These are phyloP conservation scores for Gossypium herbaceum DNA, from an alignment of 345 rosid genomes.

Conservation along the genomic window DNA sequence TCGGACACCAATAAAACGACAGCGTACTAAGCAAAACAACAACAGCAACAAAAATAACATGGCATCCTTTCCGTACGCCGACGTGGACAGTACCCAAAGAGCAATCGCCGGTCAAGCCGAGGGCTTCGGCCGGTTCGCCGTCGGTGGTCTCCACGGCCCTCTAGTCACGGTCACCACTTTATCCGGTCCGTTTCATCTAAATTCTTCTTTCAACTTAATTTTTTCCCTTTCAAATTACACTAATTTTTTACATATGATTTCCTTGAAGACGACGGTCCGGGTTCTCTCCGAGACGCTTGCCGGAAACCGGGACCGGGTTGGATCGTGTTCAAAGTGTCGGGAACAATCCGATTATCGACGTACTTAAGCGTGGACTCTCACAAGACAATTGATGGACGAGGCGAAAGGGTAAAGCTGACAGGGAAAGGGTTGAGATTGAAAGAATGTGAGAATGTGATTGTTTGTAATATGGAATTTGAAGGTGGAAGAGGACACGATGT, in stretches of 20 bases:
- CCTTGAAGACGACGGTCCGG: conserved; percentile 74
- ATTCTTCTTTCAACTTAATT: background rate
- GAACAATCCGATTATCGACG: conserved; percentile 64
- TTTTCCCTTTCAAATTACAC: background rate
- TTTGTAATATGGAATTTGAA: conserved; percentile 81
- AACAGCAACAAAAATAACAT: conserved; percentile 8
- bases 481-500: conserved; percentile 92
- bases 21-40: background rate
- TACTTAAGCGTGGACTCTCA: conserved; percentile 71
- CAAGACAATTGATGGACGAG: conserved; percentile 87
- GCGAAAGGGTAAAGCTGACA: conserved; percentile 62
- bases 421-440: conserved; percentile 85
- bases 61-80: conserved; percentile 57
- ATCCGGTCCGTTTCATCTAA: conserved; percentile 36
- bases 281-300: conserved; percentile 77
- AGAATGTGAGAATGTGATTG: conserved; percentile 78
- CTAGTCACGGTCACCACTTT: conserved; percentile 53
- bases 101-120: conserved; percentile 66
- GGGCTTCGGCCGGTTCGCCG: conserved; percentile 65
- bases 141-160: conserved; percentile 72
- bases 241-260: background rate
- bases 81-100: conserved; percentile 50
- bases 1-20: background rate
- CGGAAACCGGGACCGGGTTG: conserved; percentile 67
- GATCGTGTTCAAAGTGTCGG: conserved; percentile 81